Percentiles rank a stretch among this genome's conserved stretches.
These are phyloP conservation scores for Diaporthe vaccinii DNA, from an alignment of 2,329 filamentous ascomycete species.

Conservation along the genomic window DNA sequence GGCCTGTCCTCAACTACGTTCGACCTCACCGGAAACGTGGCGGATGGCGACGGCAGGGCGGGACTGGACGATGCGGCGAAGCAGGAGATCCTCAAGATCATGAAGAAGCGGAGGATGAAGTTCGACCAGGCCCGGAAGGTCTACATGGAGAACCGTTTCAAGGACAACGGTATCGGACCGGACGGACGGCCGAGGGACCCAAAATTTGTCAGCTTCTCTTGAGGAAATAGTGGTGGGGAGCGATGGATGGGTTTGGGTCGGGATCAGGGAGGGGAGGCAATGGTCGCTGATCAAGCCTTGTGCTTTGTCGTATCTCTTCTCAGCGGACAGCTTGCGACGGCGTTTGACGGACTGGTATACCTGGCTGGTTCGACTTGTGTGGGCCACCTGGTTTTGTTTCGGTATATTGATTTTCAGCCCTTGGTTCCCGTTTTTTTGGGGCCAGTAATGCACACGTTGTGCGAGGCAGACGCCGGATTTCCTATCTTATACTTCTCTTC, in stretches of 20 bases:
- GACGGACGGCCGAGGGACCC: constrained; percentile 92
- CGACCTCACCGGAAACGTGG: constrained; percentile 84
- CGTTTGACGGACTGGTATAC: constrained; percentile 33
- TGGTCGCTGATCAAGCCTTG: neutral
- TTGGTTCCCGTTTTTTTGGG: neutral
- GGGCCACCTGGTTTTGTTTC: neutral
- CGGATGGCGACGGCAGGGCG: constrained; percentile 80
- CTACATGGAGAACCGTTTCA: constrained; percentile 88
- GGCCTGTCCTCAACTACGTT: constrained; percentile 88
- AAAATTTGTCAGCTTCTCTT: constrained; percentile 95
- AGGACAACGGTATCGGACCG: constrained; percentile 86
- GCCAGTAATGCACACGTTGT: constrained; percentile 13
- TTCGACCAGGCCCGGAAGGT: constrained; percentile 93
- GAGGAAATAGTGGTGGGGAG: constrained; percentile 44
- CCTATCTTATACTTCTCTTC: constrained; percentile 8
- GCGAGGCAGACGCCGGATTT: constrained; percentile 31
- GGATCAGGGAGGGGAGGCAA: neutral
- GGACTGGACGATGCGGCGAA: constrained; percentile 88
- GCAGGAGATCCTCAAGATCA: constrained; percentile 86
- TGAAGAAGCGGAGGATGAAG: constrained; percentile 84
- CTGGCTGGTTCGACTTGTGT: neutral
- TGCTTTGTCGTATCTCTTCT: neutral
- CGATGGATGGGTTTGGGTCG: neutral
- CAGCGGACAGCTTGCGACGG: constrained; percentile 17
- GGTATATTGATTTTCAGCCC: neutral